These are phyloP conservation scores for Hymenoscyphus linearis DNA, from an alignment of 2,329 filamentous ascomycete species.

Conservation along the genomic window DNA sequence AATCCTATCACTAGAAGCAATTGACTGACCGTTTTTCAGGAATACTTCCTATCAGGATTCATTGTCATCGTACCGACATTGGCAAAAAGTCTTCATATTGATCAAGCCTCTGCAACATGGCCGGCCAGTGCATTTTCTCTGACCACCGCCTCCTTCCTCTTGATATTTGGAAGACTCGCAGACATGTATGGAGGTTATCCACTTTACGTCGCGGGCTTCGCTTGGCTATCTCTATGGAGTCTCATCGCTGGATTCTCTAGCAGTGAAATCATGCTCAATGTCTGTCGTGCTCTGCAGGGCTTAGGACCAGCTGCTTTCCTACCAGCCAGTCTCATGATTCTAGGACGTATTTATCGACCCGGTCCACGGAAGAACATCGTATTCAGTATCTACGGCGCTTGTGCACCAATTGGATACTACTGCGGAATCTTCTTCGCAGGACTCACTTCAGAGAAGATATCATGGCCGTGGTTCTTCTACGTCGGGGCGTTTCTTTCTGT, in stretches of 20 bases:
- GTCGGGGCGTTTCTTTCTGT: constrained; percentile 51
- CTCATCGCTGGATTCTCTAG: constrained; percentile 64
- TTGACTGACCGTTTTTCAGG: constrained; percentile 33
- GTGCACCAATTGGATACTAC: constrained; percentile 51
- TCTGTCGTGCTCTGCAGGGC: constrained; percentile 69
- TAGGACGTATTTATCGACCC: constrained; percentile 60
- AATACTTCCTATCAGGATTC: constrained; percentile 70
- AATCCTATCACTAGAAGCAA: neutral
- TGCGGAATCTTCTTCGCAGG: constrained; percentile 61
- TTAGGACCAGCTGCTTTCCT: constrained; percentile 68
- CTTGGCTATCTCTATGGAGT: constrained; percentile 65
- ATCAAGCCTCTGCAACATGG: constrained; percentile 56
- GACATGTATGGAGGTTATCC: constrained; percentile 59
- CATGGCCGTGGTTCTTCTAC: constrained; percentile 66
- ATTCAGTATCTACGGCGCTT: constrained; percentile 51
- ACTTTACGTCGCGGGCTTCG: constrained; percentile 53
- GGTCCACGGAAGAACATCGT: constrained; percentile 65
- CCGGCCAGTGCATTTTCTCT: constrained; percentile 57
- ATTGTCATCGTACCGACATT: constrained; percentile 66
- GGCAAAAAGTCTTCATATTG: constrained; percentile 56
- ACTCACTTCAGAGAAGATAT: constrained; percentile 50
- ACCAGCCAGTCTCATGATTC: constrained; percentile 61
- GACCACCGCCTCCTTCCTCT: constrained; percentile 50
- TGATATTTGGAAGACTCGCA: constrained; percentile 56
- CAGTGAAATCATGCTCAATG: constrained; percentile 64